Evolutionary conservation across 371 early-diverging fungal genomes (phyloP), one percentile per base, ranked within the genome.

Genomic region (Circinella minor): DNA sequence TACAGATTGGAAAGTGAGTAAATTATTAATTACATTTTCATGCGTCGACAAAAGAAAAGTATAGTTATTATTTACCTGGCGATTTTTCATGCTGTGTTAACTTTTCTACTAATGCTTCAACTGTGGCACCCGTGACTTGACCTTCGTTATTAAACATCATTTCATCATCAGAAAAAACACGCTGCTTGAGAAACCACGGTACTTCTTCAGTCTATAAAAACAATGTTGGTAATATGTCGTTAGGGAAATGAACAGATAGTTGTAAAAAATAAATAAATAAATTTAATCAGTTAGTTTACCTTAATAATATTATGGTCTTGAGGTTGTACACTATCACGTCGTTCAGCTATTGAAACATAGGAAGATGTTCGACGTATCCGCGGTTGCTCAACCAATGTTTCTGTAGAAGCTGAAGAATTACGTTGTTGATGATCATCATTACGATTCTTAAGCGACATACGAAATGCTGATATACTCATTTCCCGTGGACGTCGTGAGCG

Each of bases 41-140:
- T 15, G 49, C 46, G 9, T 17, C n/a, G 14, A 10, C 47, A 5
- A 47, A 4, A 46, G 15, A 47, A 15, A 15, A 47, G 15, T 47
- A 47, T 15, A 20, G 1, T 20, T 13, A 2, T 15, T 5, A 7
- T 51, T 63, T 78, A 84, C 84, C 81, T 66, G 81, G 77, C 10
- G 85, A 76, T 64, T 81, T 84, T 72, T 95, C 95, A 73, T 97
- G 97, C 37, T 91, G 78, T 0, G 97, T 97, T 70, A 97, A 82
- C n/a, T 95, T 86, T 79, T 95, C 94, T 14, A 96, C 88, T 10
- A 98, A 81, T 10, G 94, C 94, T 36, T 85, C 78, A 27, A 96
- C 71, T 3, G 95, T 95, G 18, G 96, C 96, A 61, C 96, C 97
- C 70, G 90, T 93, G 66, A 98, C 94, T 61, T 91, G 88, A 9